Conservation (phyloP, 2,329 filamentous ascomycete genomes). For the Pseudopyrenochaeta lycopersici region DNA sequence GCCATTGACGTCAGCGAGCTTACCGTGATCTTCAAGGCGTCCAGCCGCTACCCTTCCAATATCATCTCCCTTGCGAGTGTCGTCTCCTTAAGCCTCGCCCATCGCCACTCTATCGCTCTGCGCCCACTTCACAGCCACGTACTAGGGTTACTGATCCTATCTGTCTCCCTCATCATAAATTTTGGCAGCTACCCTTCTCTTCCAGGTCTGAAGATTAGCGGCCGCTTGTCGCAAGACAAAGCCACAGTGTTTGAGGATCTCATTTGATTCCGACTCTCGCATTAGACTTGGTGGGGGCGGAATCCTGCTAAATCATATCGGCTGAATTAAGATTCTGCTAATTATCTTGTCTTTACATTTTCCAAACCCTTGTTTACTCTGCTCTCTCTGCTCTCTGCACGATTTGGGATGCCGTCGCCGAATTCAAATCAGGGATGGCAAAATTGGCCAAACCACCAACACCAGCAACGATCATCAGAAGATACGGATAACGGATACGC, state of each 20-base stretch:
- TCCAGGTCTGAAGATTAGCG: neutral
- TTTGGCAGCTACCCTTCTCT: neutral
- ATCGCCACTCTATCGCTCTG: slow-evolving; percentile 1
- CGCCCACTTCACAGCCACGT: neutral
- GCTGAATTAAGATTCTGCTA: neutral
- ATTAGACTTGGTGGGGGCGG: neutral
- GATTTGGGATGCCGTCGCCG: slow-evolving; percentile 8
- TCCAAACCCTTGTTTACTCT: neutral
- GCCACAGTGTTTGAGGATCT: neutral
- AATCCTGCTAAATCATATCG: neutral
- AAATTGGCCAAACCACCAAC: slow-evolving; percentile 15
- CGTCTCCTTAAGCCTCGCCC: slow-evolving; percentile 6
- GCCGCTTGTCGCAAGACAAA: neutral
- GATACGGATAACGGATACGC: slow-evolving; percentile 17
- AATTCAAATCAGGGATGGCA: slow-evolving; percentile 11
- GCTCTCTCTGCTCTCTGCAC: neutral
- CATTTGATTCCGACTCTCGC: too few relatives aligned
- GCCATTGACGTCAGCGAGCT: slow-evolving; percentile 6
- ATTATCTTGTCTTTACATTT: neutral
- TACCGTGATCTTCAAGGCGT: slow-evolving; percentile 18
- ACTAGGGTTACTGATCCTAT: neutral
- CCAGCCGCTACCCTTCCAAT: slow-evolving; percentile 5
- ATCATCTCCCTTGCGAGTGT: too few relatives aligned
- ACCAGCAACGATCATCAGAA: slow-evolving; percentile 13
- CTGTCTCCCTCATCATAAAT: neutral